Conservation (phyloP, 2,329 filamentous ascomycete species). For the Neophaeococcomyces aloes region DNA sequence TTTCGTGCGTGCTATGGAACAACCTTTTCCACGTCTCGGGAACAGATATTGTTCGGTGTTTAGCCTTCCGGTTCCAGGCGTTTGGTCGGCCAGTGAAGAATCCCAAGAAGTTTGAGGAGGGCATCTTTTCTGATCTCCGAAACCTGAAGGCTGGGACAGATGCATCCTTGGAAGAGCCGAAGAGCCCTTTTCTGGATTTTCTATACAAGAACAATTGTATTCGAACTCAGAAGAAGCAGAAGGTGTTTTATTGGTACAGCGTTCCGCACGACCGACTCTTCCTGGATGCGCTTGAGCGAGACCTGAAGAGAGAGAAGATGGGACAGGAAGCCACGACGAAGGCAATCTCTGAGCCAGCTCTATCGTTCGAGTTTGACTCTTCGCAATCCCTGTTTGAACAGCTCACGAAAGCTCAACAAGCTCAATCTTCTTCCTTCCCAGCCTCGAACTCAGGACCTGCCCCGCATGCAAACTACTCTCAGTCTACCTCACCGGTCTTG, state of each 20-base stretch:
- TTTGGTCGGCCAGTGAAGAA: conserved; percentile 98
- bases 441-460: conserved; percentile 52
- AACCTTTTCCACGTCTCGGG: conserved; percentile 99
- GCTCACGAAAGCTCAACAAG: conserved; percentile 97
- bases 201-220: conserved; percentile 99
- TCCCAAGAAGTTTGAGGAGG: conserved; percentile 99
- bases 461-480: conserved; percentile 50
- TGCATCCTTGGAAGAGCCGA: conserved; percentile 94
- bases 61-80: conserved; percentile 96
- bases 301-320: conserved; percentile 99
- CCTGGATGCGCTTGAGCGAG: conserved; percentile 90
- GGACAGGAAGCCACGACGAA: conserved; percentile 94
- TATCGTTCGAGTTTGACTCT: conserved; percentile 98
- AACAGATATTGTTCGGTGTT: conserved; percentile 94
- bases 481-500: conserved; percentile 80
- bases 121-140: conserved; percentile 95
- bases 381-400: conserved; percentile 98
- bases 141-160: conserved; percentile 98
- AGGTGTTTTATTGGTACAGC: conserved; percentile 99
- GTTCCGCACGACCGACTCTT: conserved; percentile 96
- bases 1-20: conserved; percentile 97
- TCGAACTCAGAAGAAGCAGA: conserved; percentile 98
- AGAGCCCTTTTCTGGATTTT: conserved; percentile 96
- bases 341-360: conserved; percentile 88
- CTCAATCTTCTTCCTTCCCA: conserved; percentile 93